Conservation (phyloP, 768 basidiomycete genomes). For the Boletus pseudopeckii region DNA sequence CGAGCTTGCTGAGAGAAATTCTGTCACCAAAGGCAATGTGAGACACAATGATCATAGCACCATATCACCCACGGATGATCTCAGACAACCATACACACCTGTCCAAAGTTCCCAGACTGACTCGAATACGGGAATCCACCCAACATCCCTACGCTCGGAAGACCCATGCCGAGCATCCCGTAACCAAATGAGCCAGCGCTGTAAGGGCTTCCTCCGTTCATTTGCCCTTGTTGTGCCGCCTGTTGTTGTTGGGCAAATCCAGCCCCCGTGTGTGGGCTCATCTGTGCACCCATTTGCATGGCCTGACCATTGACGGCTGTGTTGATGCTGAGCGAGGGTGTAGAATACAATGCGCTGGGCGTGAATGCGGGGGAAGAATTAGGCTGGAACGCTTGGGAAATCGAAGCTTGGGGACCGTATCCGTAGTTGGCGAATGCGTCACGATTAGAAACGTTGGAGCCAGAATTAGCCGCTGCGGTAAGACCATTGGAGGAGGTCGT, state of each 20-base stretch:
- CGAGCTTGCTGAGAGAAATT: conserved; percentile 47
- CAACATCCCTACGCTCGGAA: conserved; percentile 71
- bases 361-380: conserved; percentile 48
- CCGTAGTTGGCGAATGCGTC: conserved; percentile 86
- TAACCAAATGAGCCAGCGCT: conserved; percentile 54
- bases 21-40: conserved; percentile 25
- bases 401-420: conserved; percentile 72
- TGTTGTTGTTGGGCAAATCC: conserved; percentile 47
- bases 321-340: conserved; percentile 67
- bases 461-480: conserved; percentile 35
- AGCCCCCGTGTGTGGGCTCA: conserved; percentile 65
- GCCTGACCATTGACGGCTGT: conserved; percentile 47
- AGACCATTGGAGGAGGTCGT: conserved; percentile 36
- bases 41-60: neutral
- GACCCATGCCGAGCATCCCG: conserved; percentile 78
- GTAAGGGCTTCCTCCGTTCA: conserved; percentile 51
- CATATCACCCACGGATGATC: neutral
- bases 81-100: conserved; percentile 38
- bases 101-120: conserved; percentile 68
- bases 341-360: conserved; percentile 66
- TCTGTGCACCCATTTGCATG: conserved; percentile 48
- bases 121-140: conserved; percentile 67
- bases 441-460: conserved; percentile 41
- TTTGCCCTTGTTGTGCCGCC: conserved; percentile 33
- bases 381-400: conserved; percentile 50